A percentile compares a stretch with the other conserved stretches of the same genome.
Conservation (phyloP, 176 grass and related monocot species). For the Poa annua region DNA sequence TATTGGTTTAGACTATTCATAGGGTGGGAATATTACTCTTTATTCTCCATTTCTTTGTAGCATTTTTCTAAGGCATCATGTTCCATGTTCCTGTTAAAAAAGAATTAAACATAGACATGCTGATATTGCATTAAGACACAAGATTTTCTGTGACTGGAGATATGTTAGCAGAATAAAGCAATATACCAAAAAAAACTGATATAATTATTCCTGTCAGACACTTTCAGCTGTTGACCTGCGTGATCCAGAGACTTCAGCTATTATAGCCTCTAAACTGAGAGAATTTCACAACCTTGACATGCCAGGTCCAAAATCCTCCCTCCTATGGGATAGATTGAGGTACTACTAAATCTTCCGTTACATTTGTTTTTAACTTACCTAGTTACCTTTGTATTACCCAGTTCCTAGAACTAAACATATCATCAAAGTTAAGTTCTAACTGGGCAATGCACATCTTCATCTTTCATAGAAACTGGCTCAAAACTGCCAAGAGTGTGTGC, state of each 20-base stretch:
- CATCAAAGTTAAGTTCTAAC: constrained; percentile 6
- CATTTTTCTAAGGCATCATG: constrained; percentile 22
- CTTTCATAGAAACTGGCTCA: constrained; percentile 68
- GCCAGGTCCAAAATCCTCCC: constrained; percentile 65
- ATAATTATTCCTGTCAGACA: constrained; percentile 48
- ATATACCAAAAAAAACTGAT: constrained; percentile 38
- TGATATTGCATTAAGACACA: neutral
- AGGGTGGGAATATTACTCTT: constrained; percentile 11
- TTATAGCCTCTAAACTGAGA: constrained; percentile 67
- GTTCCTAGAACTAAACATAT: constrained; percentile 10
- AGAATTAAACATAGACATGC: neutral
- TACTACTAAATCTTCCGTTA: constrained; percentile 24
- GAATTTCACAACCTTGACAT: constrained; percentile 92
- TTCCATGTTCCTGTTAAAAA: constrained; percentile 4
- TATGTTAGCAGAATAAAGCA: constrained; percentile 13
- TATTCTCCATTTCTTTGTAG: constrained; percentile 4
- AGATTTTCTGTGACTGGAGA: neutral
- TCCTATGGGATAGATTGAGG: constrained; percentile 89
- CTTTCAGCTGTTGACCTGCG: constrained; percentile 78
- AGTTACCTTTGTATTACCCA: neutral
- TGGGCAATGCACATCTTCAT: constrained; percentile 19
- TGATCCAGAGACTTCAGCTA: constrained; percentile 75
- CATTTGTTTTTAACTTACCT: neutral
- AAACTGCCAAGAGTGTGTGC: constrained; percentile 57
- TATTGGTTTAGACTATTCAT: neutral